Evolutionary conservation across 192 early-diverging fungal genomes (phyloP).

Genomic region (Backusella australiensis): DNA sequence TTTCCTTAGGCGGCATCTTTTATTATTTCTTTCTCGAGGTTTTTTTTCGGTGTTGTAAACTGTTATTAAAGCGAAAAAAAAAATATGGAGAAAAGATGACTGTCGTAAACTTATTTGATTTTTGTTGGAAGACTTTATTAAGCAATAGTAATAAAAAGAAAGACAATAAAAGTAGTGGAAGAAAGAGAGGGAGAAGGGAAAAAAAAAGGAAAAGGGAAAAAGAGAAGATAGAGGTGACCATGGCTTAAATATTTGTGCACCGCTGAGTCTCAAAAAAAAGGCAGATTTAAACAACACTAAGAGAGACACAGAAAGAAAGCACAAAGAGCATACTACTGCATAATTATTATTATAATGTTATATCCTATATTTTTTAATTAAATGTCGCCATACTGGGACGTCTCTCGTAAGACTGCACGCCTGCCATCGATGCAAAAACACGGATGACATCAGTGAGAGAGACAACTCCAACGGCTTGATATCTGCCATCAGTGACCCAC

Average conservation of each 20-base stretch:
- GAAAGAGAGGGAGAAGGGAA: not conserved
- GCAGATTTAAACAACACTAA: not conserved
- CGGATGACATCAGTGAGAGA: slow-evolving; percentile 75
- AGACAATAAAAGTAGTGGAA: not conserved
- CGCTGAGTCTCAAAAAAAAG: slow-evolving; percentile 4
- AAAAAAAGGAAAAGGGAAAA: not conserved
- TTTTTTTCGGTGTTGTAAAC: not conserved
- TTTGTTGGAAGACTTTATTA: not conserved
- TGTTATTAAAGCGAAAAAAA: slow-evolving; percentile 3
- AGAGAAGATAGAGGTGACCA: slow-evolving; percentile 7
- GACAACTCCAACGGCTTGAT: slow-evolving; percentile 63
- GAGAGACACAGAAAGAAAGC: not conserved
- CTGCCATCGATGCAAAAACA: slow-evolving; percentile 9
- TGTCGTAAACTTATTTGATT: not conserved
- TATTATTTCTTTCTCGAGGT: not conserved
- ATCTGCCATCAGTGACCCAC: slow-evolving; percentile 64
- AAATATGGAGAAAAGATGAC: not conserved
- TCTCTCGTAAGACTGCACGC: not conserved
- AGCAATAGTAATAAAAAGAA: not conserved
- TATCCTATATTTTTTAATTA: not conserved
- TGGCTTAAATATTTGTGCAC: slow-evolving; percentile 4
- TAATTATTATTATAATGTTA: not conserved
- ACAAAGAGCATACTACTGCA: not conserved
- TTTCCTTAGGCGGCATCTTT: slow-evolving; percentile 12
- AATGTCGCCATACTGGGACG: not conserved